Evolutionary conservation across 805 yeast species (phyloP), one percentile per base, ranked within the genome.

Genomic region (Lipomyces yamadae): DNA sequence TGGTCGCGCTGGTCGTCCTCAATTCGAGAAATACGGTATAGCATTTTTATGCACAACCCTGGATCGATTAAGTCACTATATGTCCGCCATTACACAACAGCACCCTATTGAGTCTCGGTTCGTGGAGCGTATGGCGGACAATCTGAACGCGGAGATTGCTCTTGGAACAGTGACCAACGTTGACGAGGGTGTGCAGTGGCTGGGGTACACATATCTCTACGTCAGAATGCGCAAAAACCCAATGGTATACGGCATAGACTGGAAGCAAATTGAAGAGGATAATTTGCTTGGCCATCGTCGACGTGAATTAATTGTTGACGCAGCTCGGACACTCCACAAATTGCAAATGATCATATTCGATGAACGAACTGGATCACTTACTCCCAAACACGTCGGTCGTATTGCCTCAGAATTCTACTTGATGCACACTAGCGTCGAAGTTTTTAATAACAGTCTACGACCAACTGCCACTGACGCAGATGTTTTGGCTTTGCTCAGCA

Each of bases 1-100:
- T 80, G 99, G 99, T 73, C 90, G 99, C 81, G 99, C 99, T 34
- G 99, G 99, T 79, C 87, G 99, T 79, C 99, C 99, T 0, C 99
- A 96, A 73, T 95, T 86, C 78, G 97, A 94, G 72, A 86, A 86
- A 64, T 88, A 84, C 74, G 99, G 99, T 82, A 91, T 94, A 2
- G 98, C 98, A 81, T 87, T 92, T 32, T 79, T 95, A 58, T 88
- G 95, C 76, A 95, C 99, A 0, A 83, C 96, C 0, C 82, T 83
- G 66, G 98, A 94, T 73, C 81, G 85, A 59, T 78, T 96, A 34
- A 96, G 91, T 73, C 97, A 92, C 72, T 95, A 94, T 74, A 85
- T 96, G n/a, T 86, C 95, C 0, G 81, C 93, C 29, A 83, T 95
- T 32, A 88, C 97, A 0, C 97, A 96, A 68, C 99, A 95, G 74